Evolutionary conservation across 257 asterid genomes (phyloP).

Genomic region (Mentha longifolia): DNA sequence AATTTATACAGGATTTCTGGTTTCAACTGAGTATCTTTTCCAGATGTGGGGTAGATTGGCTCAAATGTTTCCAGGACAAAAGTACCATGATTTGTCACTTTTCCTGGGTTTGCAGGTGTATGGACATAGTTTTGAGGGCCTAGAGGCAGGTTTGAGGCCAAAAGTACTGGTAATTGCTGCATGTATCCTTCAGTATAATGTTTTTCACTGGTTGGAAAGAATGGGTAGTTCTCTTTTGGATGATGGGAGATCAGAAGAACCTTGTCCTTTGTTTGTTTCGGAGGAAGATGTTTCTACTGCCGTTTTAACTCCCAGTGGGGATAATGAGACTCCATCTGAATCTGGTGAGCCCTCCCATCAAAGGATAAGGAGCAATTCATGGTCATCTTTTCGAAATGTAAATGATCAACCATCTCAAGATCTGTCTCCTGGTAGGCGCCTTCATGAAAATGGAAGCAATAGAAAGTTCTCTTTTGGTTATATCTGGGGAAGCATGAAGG

Average conservation of each 20-base stretch:
- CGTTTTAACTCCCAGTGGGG: slow-evolving; percentile 51
- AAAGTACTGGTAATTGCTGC: slow-evolving; percentile 91
- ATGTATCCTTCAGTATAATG: slow-evolving; percentile 91
- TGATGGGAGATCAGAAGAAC: slow-evolving; percentile 70
- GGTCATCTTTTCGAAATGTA: slow-evolving; percentile 53
- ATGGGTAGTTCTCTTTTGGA: slow-evolving; percentile 61
- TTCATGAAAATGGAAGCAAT: slow-evolving; percentile 37
- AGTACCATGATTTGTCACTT: slow-evolving; percentile 64
- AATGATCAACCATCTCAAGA: slow-evolving; percentile 47
- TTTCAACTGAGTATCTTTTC: slow-evolving; percentile 78
- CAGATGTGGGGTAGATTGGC: slow-evolving; percentile 95
- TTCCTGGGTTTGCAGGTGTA: slow-evolving; percentile 86
- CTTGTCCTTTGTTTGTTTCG: slow-evolving; percentile 89
- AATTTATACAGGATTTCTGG: slow-evolving; percentile 79
- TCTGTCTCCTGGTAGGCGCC: slow-evolving; percentile 42
- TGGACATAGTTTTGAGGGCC: slow-evolving; percentile 68
- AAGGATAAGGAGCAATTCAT: slow-evolving; percentile 57
- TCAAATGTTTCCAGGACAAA: slow-evolving; percentile 94
- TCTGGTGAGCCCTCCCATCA: slow-evolving; percentile 49
- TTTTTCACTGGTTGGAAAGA: slow-evolving; percentile 82
- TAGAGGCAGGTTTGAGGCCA: slow-evolving; percentile 89
- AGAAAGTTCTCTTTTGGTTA: slow-evolving; percentile 62
- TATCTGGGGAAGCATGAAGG: slow-evolving; percentile 92
- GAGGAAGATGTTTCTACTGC: slow-evolving; percentile 55
- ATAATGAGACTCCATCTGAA: slow-evolving; percentile 44